phyloP scores from a whole-genome alignment of 2,329 filamentous ascomycete species.

The Epichloe sp. region DNA sequence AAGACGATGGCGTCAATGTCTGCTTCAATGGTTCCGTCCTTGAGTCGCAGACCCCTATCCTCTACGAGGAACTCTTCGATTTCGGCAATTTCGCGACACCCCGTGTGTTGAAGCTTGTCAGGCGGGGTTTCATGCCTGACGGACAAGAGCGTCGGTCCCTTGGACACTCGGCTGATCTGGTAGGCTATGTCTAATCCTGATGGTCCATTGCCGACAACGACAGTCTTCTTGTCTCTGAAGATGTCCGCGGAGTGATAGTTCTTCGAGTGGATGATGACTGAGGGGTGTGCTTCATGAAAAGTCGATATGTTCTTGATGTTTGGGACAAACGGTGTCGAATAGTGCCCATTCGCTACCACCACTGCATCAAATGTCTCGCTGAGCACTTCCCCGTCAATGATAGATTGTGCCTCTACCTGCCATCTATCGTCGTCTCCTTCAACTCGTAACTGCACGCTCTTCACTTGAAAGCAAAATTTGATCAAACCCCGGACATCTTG shows the following conservation, averaged over 20 bases:
- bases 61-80: constrained; percentile 44
- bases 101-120: constrained; percentile 30
- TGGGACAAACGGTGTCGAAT: constrained; percentile 55
- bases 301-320: constrained; percentile 42
- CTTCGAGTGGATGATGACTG: constrained; percentile 61
- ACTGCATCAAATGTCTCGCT: constrained; percentile 56
- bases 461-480: constrained; percentile 56
- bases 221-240: constrained; percentile 58
- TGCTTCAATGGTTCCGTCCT: constrained; percentile 49
- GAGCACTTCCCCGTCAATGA: constrained; percentile 27
- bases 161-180: constrained; percentile 55
- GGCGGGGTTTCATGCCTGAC: constrained; percentile 37
- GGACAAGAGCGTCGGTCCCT: constrained; percentile 50
- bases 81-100: constrained; percentile 38
- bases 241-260: constrained; percentile 55
- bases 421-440: constrained; percentile 35
- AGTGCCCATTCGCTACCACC: constrained; percentile 65
- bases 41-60: constrained; percentile 50
- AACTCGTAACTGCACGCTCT: constrained; percentile 33
- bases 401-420: constrained; percentile 42
- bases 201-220: constrained; percentile 74
- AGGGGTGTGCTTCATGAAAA: constrained; percentile 48
- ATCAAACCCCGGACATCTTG: constrained; percentile 54
- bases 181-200: constrained; percentile 73
- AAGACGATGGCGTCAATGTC: constrained; percentile 69